phyloP scores from a whole-genome alignment of 2,329 filamentous ascomycete species.

The Trichothecium roseum region DNA sequence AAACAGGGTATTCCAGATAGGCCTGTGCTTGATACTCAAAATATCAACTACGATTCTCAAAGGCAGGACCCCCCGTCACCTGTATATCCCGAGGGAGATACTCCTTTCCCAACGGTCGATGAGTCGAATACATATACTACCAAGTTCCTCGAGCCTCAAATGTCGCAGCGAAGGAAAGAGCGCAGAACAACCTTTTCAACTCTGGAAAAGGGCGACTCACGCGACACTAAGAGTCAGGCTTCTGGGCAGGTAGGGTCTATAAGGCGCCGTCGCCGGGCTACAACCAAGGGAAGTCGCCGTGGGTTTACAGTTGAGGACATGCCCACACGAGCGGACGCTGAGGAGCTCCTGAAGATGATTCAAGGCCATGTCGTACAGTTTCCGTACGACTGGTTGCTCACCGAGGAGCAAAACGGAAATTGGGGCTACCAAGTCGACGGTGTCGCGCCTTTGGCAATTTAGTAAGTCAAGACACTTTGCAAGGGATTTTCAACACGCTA shows the following conservation, averaged over 20 bases:
- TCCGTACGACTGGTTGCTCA: conserved; percentile 90
- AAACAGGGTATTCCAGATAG: conserved; percentile 21
- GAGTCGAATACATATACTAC: conserved; percentile 10
- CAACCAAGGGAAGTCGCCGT: conserved; percentile 57
- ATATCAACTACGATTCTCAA: conserved; percentile 4
- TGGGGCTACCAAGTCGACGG: conserved; percentile 97
- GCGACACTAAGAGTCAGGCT: conserved; percentile 17
- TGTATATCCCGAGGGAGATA: conserved; percentile 29
- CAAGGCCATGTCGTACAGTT: conserved; percentile 87
- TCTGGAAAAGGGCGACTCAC: conserved; percentile 35
- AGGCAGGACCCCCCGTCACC: conserved; percentile 28
- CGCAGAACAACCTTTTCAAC: conserved; percentile 48
- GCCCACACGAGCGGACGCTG: conserved; percentile 63
- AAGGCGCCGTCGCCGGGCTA: conserved; percentile 55
- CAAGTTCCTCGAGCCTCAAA: conserved; percentile 21
- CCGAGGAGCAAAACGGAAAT: conserved; percentile 85
- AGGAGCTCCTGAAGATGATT: conserved; percentile 68
- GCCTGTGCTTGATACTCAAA: conserved; percentile 15
- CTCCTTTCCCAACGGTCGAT: conserved; percentile 39
- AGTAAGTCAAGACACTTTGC: conserved; percentile 47
- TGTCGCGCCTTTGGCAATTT: conserved; percentile 93
- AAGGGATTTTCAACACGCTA: neutral
- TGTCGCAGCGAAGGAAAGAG: conserved; percentile 26
- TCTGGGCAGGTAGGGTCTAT: conserved; percentile 35
- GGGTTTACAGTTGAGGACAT: conserved; percentile 65